Evolutionary conservation across 345 rosid species (phyloP), one percentile per base, ranked within the genome.

Genomic region (Acer campestre): DNA sequence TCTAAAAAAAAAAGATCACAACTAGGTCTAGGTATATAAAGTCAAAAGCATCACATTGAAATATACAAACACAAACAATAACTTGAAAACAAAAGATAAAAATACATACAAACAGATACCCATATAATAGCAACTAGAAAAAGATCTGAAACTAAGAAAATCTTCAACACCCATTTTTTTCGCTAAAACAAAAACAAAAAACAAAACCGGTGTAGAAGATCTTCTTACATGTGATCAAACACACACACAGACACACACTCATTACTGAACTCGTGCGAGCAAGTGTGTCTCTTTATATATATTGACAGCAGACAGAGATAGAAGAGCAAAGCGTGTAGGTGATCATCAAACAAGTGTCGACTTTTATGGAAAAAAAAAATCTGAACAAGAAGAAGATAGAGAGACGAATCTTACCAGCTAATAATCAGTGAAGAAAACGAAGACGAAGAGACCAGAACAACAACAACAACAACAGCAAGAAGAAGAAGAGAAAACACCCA

Each of bases 371-470:
- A 35, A 35, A 35, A 35, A 35, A 56, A 56, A 29, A 58, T 59
- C 63, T 20, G 12, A 59, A 51, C 77, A 70, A 49, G 18, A 9
- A 64, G 7, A 4, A 31, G 44, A 73, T 25, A 25, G 14, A 48
- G 73, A 69, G 82, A 79, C 44, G 48, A 85, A 81, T 73, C 89
- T 89, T 88, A 89, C 92, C 92, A 68, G 80, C 55, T 27, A n/a
- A 48, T 10, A 63, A 13, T 18, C 51, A 20, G 12, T 6, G 40
- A 65, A 22, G 51, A 38, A 80, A 80, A 20, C 17, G 10, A 51
- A n/a, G 35, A 65, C 9, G 25, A 20, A 11, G 13, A 61, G 14
- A 68, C 46, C 46, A 13, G 12, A 27, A 17, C 16, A 10, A 35
- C 38, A 35, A 27, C 29, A 27, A 29, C 31, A 29, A 2, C 31